Evolutionary conservation across 371 early-diverging fungal genomes (phyloP), one percentile per base, ranked within the genome.

Genomic region (Mortierella polycephala): DNA sequence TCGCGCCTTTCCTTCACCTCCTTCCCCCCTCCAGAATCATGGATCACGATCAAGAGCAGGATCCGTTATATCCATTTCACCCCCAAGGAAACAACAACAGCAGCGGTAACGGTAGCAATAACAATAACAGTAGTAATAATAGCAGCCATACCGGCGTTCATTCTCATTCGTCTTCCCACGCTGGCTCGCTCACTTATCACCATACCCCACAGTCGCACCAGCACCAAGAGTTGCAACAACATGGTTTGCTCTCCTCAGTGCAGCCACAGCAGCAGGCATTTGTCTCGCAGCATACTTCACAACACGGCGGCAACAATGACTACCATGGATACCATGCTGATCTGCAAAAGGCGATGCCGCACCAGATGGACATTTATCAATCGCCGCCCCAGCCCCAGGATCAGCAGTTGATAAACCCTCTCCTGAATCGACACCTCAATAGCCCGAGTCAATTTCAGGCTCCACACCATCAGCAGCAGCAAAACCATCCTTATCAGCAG

Each of bases 361-460:
- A 76, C 16, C 71, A 60, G 21, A 41, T 76, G 56, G 71, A 71
- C 54, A 71, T 76, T 42, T 76, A 76, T 54, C 74, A 74, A 57
- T 45, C 74, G 7, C 60, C 71, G 20, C 45, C 60, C 16, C 77
- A 66, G 49, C 40, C 71, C 44, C 71, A 66, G 41, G 71, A 68
- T n/a, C 65, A 68, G 45, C 69, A 64, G 7, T 21, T 74, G 49
- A 11, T 75, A 50, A 69, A 62, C 23, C 70, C 76, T 0, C 51
- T 76, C 12, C 49, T 71, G 54, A 47, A 54, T 60, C 67, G 77
- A 6, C 77, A 67, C 45, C 41, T 76, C 42, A 64, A 67, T 53
- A 56, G 46, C 50, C 23, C 75, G 45, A 70, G 46, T 30, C 62
- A 55, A 21, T 52, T 57, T n/a, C 67, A 56, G 49, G 40, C 75